Conservation (phyloP, 768 basidiomycete genomes). For the Agrocybe praecox region DNA sequence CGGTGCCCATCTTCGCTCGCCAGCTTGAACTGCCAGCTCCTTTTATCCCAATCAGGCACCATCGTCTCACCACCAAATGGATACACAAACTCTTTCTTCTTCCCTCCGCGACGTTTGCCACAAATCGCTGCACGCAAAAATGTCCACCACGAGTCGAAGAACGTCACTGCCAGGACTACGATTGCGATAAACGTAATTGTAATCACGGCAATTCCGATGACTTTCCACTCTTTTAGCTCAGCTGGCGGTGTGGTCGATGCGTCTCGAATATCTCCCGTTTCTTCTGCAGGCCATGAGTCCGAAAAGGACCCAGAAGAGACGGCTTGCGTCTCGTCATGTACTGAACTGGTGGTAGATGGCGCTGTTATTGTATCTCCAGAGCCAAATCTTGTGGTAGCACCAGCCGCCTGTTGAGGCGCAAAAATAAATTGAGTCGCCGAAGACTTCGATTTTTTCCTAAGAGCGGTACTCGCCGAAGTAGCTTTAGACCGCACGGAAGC, state of each 20-base stretch:
- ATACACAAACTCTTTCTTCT: neutral
- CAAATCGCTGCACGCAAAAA: conserved; percentile 55
- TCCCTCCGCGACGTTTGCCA: conserved; percentile 28
- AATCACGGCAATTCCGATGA: conserved; percentile 68
- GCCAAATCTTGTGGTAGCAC: neutral
- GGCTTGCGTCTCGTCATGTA: neutral
- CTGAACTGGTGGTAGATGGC: neutral
- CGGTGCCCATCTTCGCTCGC: conserved; percentile 48
- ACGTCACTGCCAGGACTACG: conserved; percentile 58
- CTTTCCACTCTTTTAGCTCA: conserved; percentile 63
- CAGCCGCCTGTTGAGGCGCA: neutral
- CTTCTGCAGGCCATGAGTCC: neutral
- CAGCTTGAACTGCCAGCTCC: conserved; percentile 58
- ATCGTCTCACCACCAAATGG: conserved; percentile 48
- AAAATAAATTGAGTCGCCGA: neutral
- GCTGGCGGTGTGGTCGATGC: conserved; percentile 35
- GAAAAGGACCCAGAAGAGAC: neutral
- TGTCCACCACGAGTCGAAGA: conserved; percentile 74
- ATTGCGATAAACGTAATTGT: conserved; percentile 60
- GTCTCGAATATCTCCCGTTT: conserved; percentile 11
- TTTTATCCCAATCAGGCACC: conserved; percentile 65
- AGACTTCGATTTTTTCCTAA: neutral
- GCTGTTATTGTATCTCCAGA: neutral
- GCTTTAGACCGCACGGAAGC: neutral
- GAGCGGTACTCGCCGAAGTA: neutral